Conservation (phyloP, 1,284 basidiomycete genomes). For the Heterobasidion occidentale region DNA sequence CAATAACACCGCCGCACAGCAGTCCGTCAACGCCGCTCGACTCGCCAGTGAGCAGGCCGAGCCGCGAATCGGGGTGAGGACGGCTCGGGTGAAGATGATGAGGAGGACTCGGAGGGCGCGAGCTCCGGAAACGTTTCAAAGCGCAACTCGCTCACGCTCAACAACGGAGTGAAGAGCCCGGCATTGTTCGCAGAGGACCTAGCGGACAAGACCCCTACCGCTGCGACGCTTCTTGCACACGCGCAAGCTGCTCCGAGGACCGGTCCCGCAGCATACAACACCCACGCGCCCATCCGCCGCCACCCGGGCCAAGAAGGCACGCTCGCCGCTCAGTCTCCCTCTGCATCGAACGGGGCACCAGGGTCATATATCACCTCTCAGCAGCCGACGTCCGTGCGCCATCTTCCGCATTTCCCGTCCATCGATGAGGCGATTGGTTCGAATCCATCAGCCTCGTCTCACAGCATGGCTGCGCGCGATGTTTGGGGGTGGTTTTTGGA, state of each 20-base stretch:
- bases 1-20: constrained; percentile 73
- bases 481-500: constrained; percentile 85
- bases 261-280: constrained; percentile 41
- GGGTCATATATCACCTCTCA: constrained; percentile 30
- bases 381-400: constrained; percentile 61
- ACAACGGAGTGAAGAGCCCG: constrained; percentile 52
- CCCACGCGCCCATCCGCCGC: constrained; percentile 67
- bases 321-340: constrained; percentile 33
- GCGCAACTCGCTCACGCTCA: constrained; percentile 62
- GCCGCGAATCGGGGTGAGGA: constrained; percentile 47
- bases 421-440: constrained; percentile 78
- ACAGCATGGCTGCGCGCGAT: constrained; percentile 70
- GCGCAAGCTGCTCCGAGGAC: constrained; percentile 48
- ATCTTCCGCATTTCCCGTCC: constrained; percentile 71
- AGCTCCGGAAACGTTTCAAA: constrained; percentile 60
- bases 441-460: constrained; percentile 55
- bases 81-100: constrained; percentile 74
- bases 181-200: constrained; percentile 51
- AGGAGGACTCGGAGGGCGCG: constrained; percentile 71
- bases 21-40: constrained; percentile 62
- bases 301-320: constrained; percentile 47
- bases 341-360: constrained; percentile 29
- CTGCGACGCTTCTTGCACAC: constrained; percentile 64
- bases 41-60: constrained; percentile 58
- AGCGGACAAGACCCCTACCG: constrained; percentile 77